phyloP scores from a whole-genome alignment of 257 asterid species.

The Verbascum thapsus region DNA sequence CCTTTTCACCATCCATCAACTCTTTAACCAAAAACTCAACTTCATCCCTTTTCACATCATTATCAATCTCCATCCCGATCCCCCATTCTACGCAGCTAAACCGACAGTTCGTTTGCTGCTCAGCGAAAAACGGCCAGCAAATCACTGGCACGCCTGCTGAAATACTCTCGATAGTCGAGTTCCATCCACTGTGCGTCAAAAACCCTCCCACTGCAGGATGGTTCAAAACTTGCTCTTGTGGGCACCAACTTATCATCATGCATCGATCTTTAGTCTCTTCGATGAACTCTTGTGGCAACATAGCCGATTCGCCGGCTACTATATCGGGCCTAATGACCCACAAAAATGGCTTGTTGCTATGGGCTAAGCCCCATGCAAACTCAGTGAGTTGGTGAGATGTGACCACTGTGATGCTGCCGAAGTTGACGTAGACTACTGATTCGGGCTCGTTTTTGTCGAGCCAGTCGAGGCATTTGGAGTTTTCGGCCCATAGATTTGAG shows the following conservation, averaged over 20 bases:
- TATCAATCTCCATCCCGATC: constrained; percentile 54
- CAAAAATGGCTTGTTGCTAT: constrained; percentile 43
- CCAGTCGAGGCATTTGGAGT: constrained; percentile 41
- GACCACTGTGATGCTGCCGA: constrained; percentile 56
- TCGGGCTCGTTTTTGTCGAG: constrained; percentile 37
- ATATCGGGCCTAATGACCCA: constrained; percentile 64
- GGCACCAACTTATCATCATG: constrained; percentile 52
- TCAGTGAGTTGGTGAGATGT: constrained; percentile 46
- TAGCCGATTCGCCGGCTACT: constrained; percentile 44
- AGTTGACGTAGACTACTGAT: constrained; percentile 58
- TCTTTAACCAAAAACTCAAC: constrained; percentile 50
- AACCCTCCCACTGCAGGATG: constrained; percentile 60
- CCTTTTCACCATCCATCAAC: constrained; percentile 59
- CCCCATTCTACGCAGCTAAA: constrained; percentile 49
- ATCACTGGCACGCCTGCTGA: constrained; percentile 48
- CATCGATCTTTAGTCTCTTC: constrained; percentile 46
- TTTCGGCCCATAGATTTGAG: constrained; percentile 59
- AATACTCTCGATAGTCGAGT: constrained; percentile 50
- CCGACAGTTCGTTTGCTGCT: constrained; percentile 58
- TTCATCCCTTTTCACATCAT: constrained; percentile 48
- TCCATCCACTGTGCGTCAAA: constrained; percentile 62
- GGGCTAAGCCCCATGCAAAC: constrained; percentile 62
- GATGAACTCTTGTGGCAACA: constrained; percentile 48
- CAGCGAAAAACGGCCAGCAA: constrained; percentile 62
- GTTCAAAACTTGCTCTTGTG: constrained; percentile 49